Conservation (phyloP, 495 filamentous ascomycete genomes). For the Penicillium macrosclerotiorum region DNA sequence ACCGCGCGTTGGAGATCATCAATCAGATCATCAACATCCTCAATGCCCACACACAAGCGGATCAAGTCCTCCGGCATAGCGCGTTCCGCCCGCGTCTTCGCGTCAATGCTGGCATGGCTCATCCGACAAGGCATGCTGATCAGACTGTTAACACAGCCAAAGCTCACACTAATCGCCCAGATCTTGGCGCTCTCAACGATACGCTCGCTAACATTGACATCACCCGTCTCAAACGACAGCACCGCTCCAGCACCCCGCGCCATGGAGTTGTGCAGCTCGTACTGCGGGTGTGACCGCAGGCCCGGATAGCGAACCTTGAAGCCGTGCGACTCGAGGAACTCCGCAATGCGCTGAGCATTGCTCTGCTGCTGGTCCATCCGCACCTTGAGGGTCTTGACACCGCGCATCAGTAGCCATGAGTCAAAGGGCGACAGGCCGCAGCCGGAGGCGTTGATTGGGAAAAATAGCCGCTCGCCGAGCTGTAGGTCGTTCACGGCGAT, state of each 20-base stretch:
- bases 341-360: constrained; percentile 85
- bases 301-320: constrained; percentile 96
- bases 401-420: constrained; percentile 90
- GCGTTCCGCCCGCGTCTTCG: constrained; percentile 83
- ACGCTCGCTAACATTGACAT: constrained; percentile 74
- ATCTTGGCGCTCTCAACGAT: constrained; percentile 90
- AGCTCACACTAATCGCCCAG: constrained; percentile 94
- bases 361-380: constrained; percentile 97
- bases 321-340: constrained; percentile 86
- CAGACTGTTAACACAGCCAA: constrained; percentile 96
- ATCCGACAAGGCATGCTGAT: constrained; percentile 99
- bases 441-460: constrained; percentile 92
- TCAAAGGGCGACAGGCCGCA: constrained; percentile 94
- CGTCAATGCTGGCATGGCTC: constrained; percentile 98
- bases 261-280: constrained; percentile 92
- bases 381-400: constrained; percentile 92
- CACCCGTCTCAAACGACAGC: constrained; percentile 92
- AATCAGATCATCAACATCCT: constrained; percentile 88
- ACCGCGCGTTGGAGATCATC: constrained; percentile 89
- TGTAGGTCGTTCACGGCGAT: constrained; percentile 80
- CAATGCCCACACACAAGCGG: constrained; percentile 91
- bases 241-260: constrained; percentile 92
- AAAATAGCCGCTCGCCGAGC: constrained; percentile 87
- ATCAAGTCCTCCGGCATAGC: constrained; percentile 96
- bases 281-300: constrained; percentile 90